These are phyloP conservation scores for Coemansia sp. DNA, from an alignment of 192 early-diverging fungal genomes.

Conservation along the genomic window DNA sequence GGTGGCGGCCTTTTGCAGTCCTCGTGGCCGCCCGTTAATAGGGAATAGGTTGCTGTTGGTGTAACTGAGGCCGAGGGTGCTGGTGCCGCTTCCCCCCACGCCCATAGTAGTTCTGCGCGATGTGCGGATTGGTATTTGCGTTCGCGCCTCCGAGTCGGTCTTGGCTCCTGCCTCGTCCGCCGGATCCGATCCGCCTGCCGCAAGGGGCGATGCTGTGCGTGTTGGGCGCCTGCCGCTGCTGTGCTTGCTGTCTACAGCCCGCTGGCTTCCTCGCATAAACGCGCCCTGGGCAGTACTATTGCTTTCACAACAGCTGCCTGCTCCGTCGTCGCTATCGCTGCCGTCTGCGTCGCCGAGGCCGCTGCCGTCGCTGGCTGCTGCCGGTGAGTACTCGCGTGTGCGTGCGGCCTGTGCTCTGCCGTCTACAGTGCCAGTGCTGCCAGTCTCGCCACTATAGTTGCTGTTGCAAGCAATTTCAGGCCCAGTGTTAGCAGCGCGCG, in stretches of 20 bases:
- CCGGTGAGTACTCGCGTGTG: slow-evolving; percentile 2
- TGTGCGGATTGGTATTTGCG: slow-evolving; percentile 20
- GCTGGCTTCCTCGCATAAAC: slow-evolving; percentile 24
- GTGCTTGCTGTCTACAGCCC: slow-evolving; percentile 3
- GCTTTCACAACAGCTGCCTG: slow-evolving; percentile 13
- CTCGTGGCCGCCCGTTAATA: slow-evolving; percentile 21
- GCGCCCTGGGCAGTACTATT: slow-evolving; percentile 12
- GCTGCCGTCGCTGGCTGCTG: slow-evolving; percentile 5
- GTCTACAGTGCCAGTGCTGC: slow-evolving; percentile 8
- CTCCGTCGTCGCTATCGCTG: slow-evolving; percentile 10
- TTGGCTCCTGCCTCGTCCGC: not conserved
- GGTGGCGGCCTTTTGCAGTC: slow-evolving; percentile 10
- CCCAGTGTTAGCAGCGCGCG: not conserved
- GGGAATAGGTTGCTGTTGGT: slow-evolving; percentile 39
- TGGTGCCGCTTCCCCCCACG: slow-evolving; percentile 49
- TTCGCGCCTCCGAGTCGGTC: slow-evolving; percentile 4
- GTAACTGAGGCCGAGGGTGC: slow-evolving; percentile 48
- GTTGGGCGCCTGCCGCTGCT: slow-evolving; percentile 9
- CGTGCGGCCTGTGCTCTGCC: slow-evolving; percentile 2
- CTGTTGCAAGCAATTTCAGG: not conserved
- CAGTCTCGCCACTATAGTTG: slow-evolving; percentile 15
- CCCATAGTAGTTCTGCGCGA: slow-evolving; percentile 44
- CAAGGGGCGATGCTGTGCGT: slow-evolving; percentile 2
- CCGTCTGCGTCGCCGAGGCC: slow-evolving; percentile 10
- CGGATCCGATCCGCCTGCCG: not conserved